A percentile compares a stretch with the other conserved stretches of the same genome.
These are phyloP conservation scores for Lachancea meyersii DNA, from an alignment of 805 yeast genomes.

Conservation along the genomic window DNA sequence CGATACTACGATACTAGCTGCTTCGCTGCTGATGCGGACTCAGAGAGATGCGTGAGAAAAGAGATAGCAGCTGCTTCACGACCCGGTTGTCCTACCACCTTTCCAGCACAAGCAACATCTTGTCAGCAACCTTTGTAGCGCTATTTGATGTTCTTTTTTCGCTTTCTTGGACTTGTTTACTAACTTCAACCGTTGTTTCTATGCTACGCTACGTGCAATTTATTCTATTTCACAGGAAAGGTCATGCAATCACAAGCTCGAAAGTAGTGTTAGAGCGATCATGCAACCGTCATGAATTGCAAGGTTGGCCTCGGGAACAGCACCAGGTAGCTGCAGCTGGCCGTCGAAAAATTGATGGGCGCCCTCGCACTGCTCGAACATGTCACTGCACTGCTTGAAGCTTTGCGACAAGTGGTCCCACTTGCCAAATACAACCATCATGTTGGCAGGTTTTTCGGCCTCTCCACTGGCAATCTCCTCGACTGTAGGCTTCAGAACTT, in stretches of 20 bases:
- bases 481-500: slow-evolving; percentile 19
- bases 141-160: no score
- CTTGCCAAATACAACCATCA: slow-evolving; percentile 58
- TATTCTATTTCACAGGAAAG: no score
- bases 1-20: no score
- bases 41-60: no score
- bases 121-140: no score
- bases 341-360: slow-evolving; percentile 69
- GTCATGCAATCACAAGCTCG: slow-evolving; percentile 4
- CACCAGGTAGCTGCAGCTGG: slow-evolving; percentile 44
- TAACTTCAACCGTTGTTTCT: no score
- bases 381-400: slow-evolving; percentile 46
- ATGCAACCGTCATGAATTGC: slow-evolving; percentile 67
- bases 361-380: slow-evolving; percentile 46
- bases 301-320: slow-evolving; percentile 35
- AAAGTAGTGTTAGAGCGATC: slow-evolving; percentile 44
- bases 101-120: no score
- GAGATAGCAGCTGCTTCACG: no score
- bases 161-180: no score
- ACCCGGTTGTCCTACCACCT: no score
- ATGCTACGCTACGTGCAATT: no score
- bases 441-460: slow-evolving; percentile 19
- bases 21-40: no score
- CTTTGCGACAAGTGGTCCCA: slow-evolving; percentile 49
- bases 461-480: slow-evolving; percentile 19